Evolutionary conservation across 2,329 filamentous ascomycete genomes (phyloP).

Genomic region (Phialemonium atrogriseum): DNA sequence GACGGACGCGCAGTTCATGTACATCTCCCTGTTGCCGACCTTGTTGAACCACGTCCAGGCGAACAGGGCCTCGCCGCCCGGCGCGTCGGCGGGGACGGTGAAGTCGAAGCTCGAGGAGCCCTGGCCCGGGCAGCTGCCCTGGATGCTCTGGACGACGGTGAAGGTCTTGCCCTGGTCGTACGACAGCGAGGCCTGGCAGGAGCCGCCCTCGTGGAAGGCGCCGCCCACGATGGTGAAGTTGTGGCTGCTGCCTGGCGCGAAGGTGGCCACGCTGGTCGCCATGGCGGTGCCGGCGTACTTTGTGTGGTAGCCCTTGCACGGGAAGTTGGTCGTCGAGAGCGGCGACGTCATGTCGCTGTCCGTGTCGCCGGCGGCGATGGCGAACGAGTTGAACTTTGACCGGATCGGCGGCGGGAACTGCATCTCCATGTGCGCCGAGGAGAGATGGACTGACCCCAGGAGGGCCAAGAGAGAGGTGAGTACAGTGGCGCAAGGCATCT

Average conservation of each 20-base stretch:
- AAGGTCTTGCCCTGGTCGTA: conserved; percentile 65
- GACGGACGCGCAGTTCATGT: conserved; percentile 76
- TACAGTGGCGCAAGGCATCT: conserved; percentile 33
- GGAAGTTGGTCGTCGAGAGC: conserved; percentile 54
- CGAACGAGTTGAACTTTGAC: conserved; percentile 43
- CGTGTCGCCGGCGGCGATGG: conserved; percentile 32
- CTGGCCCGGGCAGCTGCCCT: conserved; percentile 43
- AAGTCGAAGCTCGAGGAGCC: conserved; percentile 51
- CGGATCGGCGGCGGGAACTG: conserved; percentile 41
- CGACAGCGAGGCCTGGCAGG: conserved; percentile 67
- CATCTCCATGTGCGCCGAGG: conserved; percentile 50
- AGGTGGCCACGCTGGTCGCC: conserved; percentile 50
- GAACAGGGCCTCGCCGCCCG: conserved; percentile 53
- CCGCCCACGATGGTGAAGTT: conserved; percentile 56
- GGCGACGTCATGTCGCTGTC: conserved; percentile 70
- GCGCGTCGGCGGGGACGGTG: conserved; percentile 54
- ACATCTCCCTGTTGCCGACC: conserved; percentile 73
- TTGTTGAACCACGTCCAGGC: conserved; percentile 75
- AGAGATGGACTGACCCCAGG: conserved; percentile 24
- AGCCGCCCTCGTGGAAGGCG: conserved; percentile 60
- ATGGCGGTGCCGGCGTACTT: conserved; percentile 38
- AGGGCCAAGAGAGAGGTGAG: conserved; percentile 32
- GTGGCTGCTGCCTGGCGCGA: conserved; percentile 52
- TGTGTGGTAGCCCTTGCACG: conserved; percentile 61
- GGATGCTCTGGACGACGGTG: conserved; percentile 54